Evolutionary conservation across 305 asterid species (phyloP).

Genomic region (Solanum aculeatissimum): DNA sequence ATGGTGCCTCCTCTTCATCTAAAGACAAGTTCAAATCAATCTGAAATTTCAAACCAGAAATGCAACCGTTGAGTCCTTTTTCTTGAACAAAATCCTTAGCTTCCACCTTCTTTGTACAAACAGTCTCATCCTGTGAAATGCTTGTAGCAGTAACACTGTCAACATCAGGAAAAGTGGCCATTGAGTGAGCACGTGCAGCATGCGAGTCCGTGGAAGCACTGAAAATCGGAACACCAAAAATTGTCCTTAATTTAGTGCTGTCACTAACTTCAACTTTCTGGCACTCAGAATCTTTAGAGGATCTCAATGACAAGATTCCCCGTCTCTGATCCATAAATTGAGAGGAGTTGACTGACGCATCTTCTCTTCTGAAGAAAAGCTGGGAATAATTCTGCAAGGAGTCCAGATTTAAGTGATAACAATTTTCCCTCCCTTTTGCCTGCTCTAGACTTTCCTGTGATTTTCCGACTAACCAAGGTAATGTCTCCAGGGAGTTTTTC

Average conservation of each 20-base stretch:
- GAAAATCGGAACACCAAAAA: conserved; percentile 12
- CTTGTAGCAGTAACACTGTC: neutral
- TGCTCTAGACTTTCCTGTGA: conserved; percentile 15
- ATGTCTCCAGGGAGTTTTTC: conserved; percentile 9
- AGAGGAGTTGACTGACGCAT: conserved; percentile 10
- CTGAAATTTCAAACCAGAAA: conserved; percentile 25
- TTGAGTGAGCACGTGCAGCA: neutral
- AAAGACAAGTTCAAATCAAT: conserved; percentile 64
- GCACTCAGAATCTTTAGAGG: neutral
- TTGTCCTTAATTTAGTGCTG: conserved; percentile 6
- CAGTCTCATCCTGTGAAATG: conserved; percentile 1
- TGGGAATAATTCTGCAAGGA: conserved; percentile 47
- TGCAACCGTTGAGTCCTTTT: conserved; percentile 6
- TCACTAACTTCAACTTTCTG: conserved; percentile 8
- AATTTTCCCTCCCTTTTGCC: conserved; percentile 16
- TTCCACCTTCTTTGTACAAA: conserved; percentile 2
- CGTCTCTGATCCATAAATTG: conserved; percentile 14
- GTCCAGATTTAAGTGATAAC: conserved; percentile 58
- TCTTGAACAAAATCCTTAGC: conserved; percentile 4
- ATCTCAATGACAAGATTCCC: conserved; percentile 6
- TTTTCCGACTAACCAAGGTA: conserved; percentile 37
- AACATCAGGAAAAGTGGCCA: neutral
- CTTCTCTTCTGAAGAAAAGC: conserved; percentile 35
- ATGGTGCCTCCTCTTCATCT: conserved; percentile 37
- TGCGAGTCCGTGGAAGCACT: conserved; percentile 1